A percentile compares a stretch with the other conserved stretches of the same genome.
phyloP scores from a whole-genome alignment of 2,329 filamentous ascomycete genomes.

The Calonectria naviculata region DNA sequence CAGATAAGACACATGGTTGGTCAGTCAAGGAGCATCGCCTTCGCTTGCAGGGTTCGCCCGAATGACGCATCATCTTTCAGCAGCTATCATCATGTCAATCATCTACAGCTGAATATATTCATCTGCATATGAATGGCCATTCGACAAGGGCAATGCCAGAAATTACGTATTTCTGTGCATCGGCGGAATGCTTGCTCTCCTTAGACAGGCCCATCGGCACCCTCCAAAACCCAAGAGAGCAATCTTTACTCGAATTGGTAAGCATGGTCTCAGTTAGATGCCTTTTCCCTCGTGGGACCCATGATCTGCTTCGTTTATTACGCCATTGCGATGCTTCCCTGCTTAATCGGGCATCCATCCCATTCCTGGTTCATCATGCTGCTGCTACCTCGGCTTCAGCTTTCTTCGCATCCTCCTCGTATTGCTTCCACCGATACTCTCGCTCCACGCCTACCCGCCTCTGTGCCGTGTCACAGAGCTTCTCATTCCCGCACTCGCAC shows the following conservation, averaged over 20 bases:
- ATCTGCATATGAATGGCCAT: neutral
- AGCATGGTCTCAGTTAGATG: neutral
- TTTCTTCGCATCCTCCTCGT: conserved; percentile 37
- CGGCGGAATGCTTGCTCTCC: neutral
- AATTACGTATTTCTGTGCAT: neutral
- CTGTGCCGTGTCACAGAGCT: conserved; percentile 64
- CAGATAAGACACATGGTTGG: neutral
- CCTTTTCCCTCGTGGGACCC: neutral
- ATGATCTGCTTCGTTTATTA: neutral
- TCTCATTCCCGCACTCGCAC: conserved; percentile 62
- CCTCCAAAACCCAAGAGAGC: neutral
- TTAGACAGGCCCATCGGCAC: neutral
- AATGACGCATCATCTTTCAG: neutral
- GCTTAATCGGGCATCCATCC: neutral
- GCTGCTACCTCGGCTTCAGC: neutral
- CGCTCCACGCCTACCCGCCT: conserved; percentile 56
- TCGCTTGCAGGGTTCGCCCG: neutral
- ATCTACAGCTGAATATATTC: neutral
- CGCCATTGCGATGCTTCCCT: neutral
- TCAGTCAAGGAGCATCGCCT: neutral
- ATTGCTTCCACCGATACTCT: conserved; percentile 61
- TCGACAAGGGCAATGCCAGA: neutral
- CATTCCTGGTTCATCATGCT: neutral
- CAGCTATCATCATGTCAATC: neutral
- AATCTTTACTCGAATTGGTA: neutral